These are phyloP conservation scores for Epichloe brachyelytri DNA, from an alignment of 2,329 filamentous ascomycete genomes.

Conservation along the genomic window DNA sequence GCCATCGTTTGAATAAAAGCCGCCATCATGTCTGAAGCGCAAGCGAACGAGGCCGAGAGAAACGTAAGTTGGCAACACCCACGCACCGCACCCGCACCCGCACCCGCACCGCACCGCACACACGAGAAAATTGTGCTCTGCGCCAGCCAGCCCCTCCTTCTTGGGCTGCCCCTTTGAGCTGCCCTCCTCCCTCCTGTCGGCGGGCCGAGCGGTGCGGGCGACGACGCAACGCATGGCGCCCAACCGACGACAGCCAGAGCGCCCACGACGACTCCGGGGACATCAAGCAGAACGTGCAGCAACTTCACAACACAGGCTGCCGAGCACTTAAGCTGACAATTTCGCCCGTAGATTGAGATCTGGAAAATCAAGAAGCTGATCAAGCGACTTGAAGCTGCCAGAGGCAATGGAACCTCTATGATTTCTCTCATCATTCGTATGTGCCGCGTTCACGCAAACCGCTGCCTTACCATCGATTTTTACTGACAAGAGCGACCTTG, in stretches of 20 bases:
- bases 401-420: slow-evolving; percentile 99
- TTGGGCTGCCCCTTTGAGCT: slow-evolving; percentile 2
- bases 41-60: slow-evolving; percentile 93
- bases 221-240: too few species aligned
- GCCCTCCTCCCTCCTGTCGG: slow-evolving; percentile 11
- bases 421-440: slow-evolving; percentile 97
- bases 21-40: slow-evolving; percentile 70
- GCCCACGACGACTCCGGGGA: neutral
- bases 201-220: neutral
- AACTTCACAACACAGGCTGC: neutral
- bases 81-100: too few species aligned
- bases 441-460: slow-evolving; percentile 21
- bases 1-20: slow-evolving; percentile 11
- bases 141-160: slow-evolving; percentile 1
- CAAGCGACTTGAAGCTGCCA: slow-evolving; percentile 91
- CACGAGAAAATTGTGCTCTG: slow-evolving; percentile 10
- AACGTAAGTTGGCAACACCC: slow-evolving; percentile 44
- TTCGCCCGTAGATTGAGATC: slow-evolving; percentile 48
- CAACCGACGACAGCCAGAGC: neutral
- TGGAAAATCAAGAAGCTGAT: slow-evolving; percentile 99
- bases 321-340: slow-evolving; percentile 4
- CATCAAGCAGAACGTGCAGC: neutral
- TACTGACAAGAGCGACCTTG: slow-evolving; percentile 3
- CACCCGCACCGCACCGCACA: neutral
- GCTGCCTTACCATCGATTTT: neutral